Evolutionary conservation across 1,284 basidiomycete genomes (phyloP).

Genomic region (Schizophyllum commune): DNA sequence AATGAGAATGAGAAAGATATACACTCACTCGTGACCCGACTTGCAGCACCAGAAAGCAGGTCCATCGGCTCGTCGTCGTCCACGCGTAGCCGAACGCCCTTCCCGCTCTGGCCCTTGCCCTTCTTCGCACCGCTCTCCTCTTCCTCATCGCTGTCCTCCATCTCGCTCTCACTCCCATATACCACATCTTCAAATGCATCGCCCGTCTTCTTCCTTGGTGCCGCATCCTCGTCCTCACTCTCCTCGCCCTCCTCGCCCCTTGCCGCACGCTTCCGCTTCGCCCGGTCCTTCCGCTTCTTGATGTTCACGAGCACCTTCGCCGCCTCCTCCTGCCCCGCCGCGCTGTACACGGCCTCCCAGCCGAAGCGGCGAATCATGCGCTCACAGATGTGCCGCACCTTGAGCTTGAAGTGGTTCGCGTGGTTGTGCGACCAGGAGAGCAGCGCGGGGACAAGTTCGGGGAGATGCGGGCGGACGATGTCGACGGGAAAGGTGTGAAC

Average conservation of each 20-base stretch:
- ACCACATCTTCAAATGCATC: constrained; percentile 94
- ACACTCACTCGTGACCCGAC: constrained; percentile 69
- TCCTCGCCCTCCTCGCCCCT: constrained; percentile 47
- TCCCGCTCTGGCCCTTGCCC: constrained; percentile 16
- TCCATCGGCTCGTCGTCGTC: constrained; percentile 97
- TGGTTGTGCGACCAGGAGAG: constrained; percentile 94
- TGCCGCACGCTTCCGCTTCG: constrained; percentile 67
- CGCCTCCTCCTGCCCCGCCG: constrained; percentile 70
- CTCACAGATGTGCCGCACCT: constrained; percentile 96
- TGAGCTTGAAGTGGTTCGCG: constrained; percentile 98
- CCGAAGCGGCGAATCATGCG: constrained; percentile 90
- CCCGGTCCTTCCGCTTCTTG: constrained; percentile 87
- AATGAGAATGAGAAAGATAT: background rate
- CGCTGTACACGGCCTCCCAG: constrained; percentile 75
- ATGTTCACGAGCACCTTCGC: constrained; percentile 83
- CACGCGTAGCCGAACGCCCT: constrained; percentile 60
- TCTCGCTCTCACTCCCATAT: constrained; percentile 89
- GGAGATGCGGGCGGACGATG: constrained; percentile 70
- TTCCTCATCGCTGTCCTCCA: constrained; percentile 67
- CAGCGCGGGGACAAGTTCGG: constrained; percentile 76
- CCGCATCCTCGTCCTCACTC: constrained; percentile 39
- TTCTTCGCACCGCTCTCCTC: constrained; percentile 23
- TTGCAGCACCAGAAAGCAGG: constrained; percentile 78
- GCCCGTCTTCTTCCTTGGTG: constrained; percentile 49
- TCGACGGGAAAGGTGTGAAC: constrained; percentile 77